Conservation (phyloP, 495 filamentous ascomycete species). For the Aspergillus bertholletiae region DNA sequence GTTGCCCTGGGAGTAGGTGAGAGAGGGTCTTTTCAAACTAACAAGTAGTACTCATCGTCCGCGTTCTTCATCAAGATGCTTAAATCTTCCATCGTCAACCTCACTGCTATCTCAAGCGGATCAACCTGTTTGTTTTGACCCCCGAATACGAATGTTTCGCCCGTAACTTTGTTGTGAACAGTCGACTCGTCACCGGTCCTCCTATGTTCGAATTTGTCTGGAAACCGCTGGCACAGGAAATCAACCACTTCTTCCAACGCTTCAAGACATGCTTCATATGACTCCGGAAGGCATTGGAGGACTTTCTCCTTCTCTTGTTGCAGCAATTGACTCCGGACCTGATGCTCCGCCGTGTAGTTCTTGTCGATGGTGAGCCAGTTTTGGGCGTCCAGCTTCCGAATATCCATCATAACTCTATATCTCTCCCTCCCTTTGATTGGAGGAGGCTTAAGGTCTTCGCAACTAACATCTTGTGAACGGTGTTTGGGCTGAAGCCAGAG, state of each 20-base stretch:
- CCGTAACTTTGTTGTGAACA: constrained; percentile 47
- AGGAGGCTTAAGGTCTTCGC: constrained; percentile 36
- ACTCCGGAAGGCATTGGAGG: constrained; percentile 47
- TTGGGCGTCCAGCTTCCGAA: constrained; percentile 45
- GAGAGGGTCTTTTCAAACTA: constrained; percentile 13
- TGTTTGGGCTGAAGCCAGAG: constrained; percentile 8
- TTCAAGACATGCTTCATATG: constrained; percentile 48
- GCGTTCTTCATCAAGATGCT: constrained; percentile 51
- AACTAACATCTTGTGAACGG: constrained; percentile 4
- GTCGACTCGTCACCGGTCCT: constrained; percentile 21
- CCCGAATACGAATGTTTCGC: constrained; percentile 42
- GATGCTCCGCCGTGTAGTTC: constrained; percentile 48
- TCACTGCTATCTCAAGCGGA: constrained; percentile 54
- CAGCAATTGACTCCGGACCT: constrained; percentile 41
- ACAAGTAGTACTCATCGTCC: constrained; percentile 49
- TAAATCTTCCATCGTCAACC: constrained; percentile 56
- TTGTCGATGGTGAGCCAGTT: constrained; percentile 56
- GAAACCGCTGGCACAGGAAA: constrained; percentile 48
- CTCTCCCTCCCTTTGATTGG: constrained; percentile 43
- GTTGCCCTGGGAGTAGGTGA: background rate
- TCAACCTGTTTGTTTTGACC: constrained; percentile 30
- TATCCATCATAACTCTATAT: constrained; percentile 53
- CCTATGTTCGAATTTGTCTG: constrained; percentile 41
- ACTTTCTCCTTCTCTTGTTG: constrained; percentile 38
- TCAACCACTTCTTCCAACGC: constrained; percentile 46